Evolutionary conservation across 768 basidiomycete genomes (phyloP), one percentile per base, ranked within the genome.

Genomic region (Mycena floridula): DNA sequence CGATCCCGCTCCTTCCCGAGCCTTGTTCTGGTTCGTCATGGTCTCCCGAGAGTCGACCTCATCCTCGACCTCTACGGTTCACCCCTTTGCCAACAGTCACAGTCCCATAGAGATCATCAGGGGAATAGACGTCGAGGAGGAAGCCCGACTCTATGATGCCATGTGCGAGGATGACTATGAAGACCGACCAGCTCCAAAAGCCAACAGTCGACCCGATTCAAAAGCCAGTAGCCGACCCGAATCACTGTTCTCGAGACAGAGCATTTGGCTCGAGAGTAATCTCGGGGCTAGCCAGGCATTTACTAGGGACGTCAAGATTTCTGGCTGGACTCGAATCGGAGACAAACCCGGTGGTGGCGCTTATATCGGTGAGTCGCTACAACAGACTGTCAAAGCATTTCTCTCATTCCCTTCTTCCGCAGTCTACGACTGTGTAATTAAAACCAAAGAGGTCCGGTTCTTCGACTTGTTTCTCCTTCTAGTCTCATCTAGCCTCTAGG

Each of bases 371-470:
- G 44, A 43, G 74, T 60, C n/a, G n/a, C 22, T 18, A 15, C 15
- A 35, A 15, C 7, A 15, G 7, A 35, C 7, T 7, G 4, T 35
- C 32, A 30, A 30, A 30, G 28, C 16, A 9, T 15, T 4, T 15
- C 32, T 18, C 4, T 35, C 13, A 11, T 23, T 37, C 11, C 15
- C 28, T n/a, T 45, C 25, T 20, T 20, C 8, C 22, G 5, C 44
- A 74, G 84, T 85, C 8, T 87, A 85, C 54, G 83, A 86, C 49
- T 82, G 81, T 52, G 79, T 72, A 7, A 79, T 88, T 42, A 74
- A 67, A 22, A 85, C 82, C 0, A 81, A 77, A 59, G 81, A 83
- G 66, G 70, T 67, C 24, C 1, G 60, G 24, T 40, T 18, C 23
- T 45, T 18, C 16, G 45, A 39, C 38, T 55, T 13, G 21, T 39